Evolutionary conservation across 1,139 yeast genomes (phyloP).

Genomic region (Blastobotrys niveus): DNA sequence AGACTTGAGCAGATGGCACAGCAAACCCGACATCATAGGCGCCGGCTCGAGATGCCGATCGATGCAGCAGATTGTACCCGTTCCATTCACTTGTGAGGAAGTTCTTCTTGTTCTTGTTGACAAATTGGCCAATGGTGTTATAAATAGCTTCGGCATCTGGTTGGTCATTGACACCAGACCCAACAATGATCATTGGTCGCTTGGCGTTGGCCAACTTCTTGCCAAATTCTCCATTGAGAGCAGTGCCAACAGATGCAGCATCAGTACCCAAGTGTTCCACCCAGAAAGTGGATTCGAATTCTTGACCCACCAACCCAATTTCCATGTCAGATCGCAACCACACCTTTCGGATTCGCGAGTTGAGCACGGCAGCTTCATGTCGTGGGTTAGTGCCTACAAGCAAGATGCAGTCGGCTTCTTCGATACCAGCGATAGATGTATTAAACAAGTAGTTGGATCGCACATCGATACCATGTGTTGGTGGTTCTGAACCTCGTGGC

Average conservation of each 20-base stretch:
- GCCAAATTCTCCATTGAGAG: constrained; percentile 67
- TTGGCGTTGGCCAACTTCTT: constrained; percentile 60
- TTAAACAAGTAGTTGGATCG: constrained; percentile 79
- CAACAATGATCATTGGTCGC: constrained; percentile 74
- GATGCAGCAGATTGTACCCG: constrained; percentile 73
- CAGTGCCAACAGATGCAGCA: constrained; percentile 52
- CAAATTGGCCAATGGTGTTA: constrained; percentile 59
- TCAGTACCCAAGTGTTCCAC: constrained; percentile 59
- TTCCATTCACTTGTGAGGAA: constrained; percentile 74
- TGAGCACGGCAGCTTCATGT: constrained; percentile 84
- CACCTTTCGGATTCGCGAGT: constrained; percentile 76
- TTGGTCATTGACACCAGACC: constrained; percentile 72
- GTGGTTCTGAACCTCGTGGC: constrained; percentile 49
- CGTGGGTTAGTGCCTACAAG: constrained; percentile 84
- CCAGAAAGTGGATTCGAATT: constrained; percentile 72
- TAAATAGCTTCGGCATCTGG: constrained; percentile 60
- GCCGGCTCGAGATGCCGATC: constrained; percentile 83
- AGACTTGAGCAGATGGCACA: constrained; percentile 45
- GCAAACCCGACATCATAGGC: constrained; percentile 82
- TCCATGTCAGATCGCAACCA: constrained; percentile 67
- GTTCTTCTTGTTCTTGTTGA: constrained; percentile 47
- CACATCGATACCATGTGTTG: constrained; percentile 65
- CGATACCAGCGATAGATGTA: constrained; percentile 74
- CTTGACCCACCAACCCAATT: constrained; percentile 68
- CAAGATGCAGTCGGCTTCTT: constrained; percentile 74